phyloP scores from a whole-genome alignment of 148 eudicot genomes.

The Rhododendron mucronatum region DNA sequence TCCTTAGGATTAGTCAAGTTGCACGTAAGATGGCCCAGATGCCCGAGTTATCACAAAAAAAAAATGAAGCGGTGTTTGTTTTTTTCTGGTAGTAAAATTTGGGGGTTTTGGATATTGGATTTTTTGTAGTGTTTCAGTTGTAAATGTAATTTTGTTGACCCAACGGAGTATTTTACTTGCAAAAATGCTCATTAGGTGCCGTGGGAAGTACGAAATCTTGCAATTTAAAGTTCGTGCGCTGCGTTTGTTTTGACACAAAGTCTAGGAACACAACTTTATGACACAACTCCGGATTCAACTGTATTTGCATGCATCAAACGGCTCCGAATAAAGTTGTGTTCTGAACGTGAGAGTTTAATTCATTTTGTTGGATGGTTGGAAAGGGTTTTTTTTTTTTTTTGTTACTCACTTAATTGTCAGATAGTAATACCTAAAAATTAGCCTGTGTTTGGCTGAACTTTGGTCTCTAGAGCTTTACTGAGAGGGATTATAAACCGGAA shows the following conservation, averaged over 20 bases:
- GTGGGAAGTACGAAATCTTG: background rate
- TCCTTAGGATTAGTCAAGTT: too few relatives aligned
- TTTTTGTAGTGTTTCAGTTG: background rate
- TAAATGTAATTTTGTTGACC: background rate
- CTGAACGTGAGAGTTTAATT: background rate
- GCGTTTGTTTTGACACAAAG: background rate
- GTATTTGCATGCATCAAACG: too few relatives aligned
- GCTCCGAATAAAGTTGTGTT: background rate
- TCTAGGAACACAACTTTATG: background rate
- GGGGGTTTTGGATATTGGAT: background rate
- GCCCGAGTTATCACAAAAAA: too few relatives aligned
- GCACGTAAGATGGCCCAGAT: too few relatives aligned
- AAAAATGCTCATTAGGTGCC: background rate
- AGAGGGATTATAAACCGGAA: background rate
- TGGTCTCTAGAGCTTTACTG: background rate
- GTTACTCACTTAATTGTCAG: background rate
- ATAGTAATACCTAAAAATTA: background rate
- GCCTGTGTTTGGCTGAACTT: background rate
- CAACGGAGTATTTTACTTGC: background rate
- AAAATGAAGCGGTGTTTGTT: background rate
- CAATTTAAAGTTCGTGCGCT: background rate
- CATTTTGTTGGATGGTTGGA: background rate
- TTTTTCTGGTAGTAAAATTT: background rate
- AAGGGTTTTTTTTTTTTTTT: background rate
- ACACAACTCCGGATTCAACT: background rate